phyloP scores from a whole-genome alignment of 768 basidiomycete genomes.

The Nevesoporus exiguus region DNA sequence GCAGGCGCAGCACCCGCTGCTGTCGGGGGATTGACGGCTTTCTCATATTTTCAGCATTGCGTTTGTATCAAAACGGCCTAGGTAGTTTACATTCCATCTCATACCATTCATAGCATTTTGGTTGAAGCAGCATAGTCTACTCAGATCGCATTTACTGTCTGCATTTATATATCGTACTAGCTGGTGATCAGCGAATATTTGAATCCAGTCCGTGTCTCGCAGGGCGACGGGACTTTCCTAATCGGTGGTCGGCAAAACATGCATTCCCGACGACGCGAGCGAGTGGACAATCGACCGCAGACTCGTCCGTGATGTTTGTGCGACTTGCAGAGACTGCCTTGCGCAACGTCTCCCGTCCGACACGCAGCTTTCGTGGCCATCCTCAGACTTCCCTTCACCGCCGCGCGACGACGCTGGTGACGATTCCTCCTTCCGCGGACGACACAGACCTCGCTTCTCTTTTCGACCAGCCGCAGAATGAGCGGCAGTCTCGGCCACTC shows the following conservation, averaged over 20 bases:
- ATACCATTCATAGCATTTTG: conserved; percentile 33
- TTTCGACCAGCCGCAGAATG: conserved; percentile 62
- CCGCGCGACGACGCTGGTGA: conserved; percentile 39
- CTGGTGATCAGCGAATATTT: background rate
- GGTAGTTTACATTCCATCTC: conserved; percentile 22
- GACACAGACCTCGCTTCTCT: conserved; percentile 64
- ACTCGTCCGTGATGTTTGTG: conserved; percentile 33
- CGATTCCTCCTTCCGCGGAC: conserved; percentile 59
- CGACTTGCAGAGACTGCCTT: conserved; percentile 40
- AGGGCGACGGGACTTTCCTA: conserved; percentile 6
- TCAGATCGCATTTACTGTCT: conserved; percentile 26
- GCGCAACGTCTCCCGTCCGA: conserved; percentile 31
- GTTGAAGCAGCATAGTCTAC: conserved; percentile 29
- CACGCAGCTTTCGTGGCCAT: conserved; percentile 43
- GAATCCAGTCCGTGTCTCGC: background rate
- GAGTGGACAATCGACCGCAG: too few species aligned
- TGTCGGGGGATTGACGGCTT: conserved; percentile 12
- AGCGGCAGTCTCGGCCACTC: conserved; percentile 38
- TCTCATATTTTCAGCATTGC: conserved; percentile 7
- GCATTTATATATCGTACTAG: conserved; percentile 18
- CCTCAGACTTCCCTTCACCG: conserved; percentile 13
- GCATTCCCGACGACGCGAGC: background rate
- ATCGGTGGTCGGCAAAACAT: background rate
- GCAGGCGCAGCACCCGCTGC: conserved; percentile 9
- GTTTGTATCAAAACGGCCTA: conserved; percentile 1